Evolutionary conservation across 1,139 yeast genomes (phyloP).

Genomic region (Geotrichum siamense): DNA sequence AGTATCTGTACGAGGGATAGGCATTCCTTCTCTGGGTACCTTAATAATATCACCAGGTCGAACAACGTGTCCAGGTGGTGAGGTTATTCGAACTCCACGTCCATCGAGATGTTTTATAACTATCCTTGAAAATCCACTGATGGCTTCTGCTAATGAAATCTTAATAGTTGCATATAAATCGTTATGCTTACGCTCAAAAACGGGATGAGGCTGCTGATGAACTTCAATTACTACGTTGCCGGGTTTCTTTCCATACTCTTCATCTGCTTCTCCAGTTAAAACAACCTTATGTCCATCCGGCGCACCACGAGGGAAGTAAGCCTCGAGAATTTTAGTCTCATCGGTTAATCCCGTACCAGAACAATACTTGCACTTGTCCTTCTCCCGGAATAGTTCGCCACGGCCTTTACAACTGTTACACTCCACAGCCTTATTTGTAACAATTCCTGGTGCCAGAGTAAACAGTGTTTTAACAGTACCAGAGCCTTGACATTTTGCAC

Average conservation of each 20-base stretch:
- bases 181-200: constrained; percentile 51
- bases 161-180: constrained; percentile 57
- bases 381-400: constrained; percentile 54
- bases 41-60: constrained; percentile 69
- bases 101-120: constrained; percentile 77
- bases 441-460: constrained; percentile 71
- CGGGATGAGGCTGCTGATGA: constrained; percentile 39
- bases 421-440: constrained; percentile 52
- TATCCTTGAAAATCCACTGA: constrained; percentile 68
- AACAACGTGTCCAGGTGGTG: constrained; percentile 58
- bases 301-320: constrained; percentile 70
- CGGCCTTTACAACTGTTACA: constrained; percentile 70
- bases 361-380: constrained; percentile 76
- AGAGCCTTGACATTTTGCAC: constrained; percentile 65
- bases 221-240: constrained; percentile 72
- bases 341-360: constrained; percentile 55
- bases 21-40: constrained; percentile 82
- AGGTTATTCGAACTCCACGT: constrained; percentile 59
- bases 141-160: constrained; percentile 69
- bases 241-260: constrained; percentile 56
- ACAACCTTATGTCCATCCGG: constrained; percentile 52
- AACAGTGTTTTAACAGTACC: constrained; percentile 57
- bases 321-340: constrained; percentile 69
- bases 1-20: constrained; percentile 40
- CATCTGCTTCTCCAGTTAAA: constrained; percentile 68